Evolutionary conservation across 2,329 filamentous ascomycete species (phyloP), one percentile per base, ranked within the genome.

Genomic region (Exophiala dermatitidis): DNA sequence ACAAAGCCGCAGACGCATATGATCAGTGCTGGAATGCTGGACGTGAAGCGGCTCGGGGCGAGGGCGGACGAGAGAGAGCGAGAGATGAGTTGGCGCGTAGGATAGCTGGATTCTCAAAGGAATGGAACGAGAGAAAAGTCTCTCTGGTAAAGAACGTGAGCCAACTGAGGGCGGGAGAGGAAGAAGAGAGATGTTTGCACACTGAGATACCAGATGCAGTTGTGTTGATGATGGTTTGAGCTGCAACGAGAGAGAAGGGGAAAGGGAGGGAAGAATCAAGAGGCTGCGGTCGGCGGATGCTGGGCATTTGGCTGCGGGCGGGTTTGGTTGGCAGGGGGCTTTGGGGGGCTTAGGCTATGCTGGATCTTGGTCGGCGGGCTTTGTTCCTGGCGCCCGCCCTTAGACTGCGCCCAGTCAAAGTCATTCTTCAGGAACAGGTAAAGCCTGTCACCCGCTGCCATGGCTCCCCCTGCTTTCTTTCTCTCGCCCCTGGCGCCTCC

Each of bases 91-190:
- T 52, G 44, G 48, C 46, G 57, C 52, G 54, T 53, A 57, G 58
- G 56, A 41, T 28, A 26, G 36, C 7, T 8, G 10, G 57, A 51
- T 54, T 49, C 51, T 48, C 3, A 59, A 60, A 62, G 61, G 64
- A 61, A 58, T 58, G 52, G 57, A 63, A 57, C 58, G 63, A 64
- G 60, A 63, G 57, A 60, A 58, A 58, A 60, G 56, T 57, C 56
- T 61, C 60, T 58, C 55, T 58, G 54, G 59, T 58, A 60, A 61
- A 53, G 59, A 60, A 55, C 48, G 58, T 58, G 46, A 57, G 61
- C 59, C 62, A 57, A 59, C 58, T 50, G 58, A 48, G 55, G 56
- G 59, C 54, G 54, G 19, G 34, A 33, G 40, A 53, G 36, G 52
- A 54, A 45, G 55, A 43, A 54, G 60, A 59, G 53, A 37, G 12